phyloP scores from a whole-genome alignment of 257 asterid species.

The Solanum chaucha region DNA sequence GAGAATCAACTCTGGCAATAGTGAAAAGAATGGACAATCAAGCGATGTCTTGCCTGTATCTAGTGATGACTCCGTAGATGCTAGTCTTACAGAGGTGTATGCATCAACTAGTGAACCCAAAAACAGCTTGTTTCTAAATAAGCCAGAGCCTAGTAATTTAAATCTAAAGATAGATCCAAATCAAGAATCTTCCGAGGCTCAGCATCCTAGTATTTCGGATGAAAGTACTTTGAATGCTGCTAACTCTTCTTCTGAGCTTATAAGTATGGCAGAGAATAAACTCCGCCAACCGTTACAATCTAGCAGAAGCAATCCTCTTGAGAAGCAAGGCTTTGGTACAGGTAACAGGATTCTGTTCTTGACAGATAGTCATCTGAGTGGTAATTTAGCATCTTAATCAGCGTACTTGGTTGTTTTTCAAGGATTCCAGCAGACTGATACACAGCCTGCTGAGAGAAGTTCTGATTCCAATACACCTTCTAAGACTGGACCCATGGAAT shows the following conservation, averaged over 20 bases:
- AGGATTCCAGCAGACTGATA: conserved; percentile 52
- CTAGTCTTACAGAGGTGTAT: neutral
- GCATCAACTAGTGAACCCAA: conserved; percentile 9
- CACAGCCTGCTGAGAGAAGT: conserved; percentile 19
- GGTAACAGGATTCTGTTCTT: conserved; percentile 34
- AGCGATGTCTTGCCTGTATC: conserved; percentile 11
- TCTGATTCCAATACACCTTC: conserved; percentile 22
- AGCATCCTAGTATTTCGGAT: conserved; percentile 1
- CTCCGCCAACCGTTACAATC: conserved; percentile 6
- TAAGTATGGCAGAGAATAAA: neutral
- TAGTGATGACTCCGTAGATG: conserved; percentile 10
- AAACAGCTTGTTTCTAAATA: conserved; percentile 22
- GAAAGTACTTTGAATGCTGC: conserved; percentile 9
- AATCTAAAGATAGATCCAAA: conserved; percentile 25
- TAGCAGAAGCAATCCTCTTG: conserved; percentile 12
- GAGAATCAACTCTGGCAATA: conserved; percentile 9
- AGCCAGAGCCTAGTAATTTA: conserved; percentile 28
- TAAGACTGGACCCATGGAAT: conserved; percentile 2
- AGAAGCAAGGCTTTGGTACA: conserved; percentile 25
- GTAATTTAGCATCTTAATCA: neutral
- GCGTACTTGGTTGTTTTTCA: conserved; percentile 30
- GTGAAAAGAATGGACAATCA: conserved; percentile 16
- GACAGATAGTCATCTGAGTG: neutral
- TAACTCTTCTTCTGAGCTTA: conserved; percentile 7
- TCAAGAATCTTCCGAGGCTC: conserved; percentile 20